phyloP scores from a whole-genome alignment of 2,329 filamentous ascomycete species.

The Colletotrichum chlorophyti region DNA sequence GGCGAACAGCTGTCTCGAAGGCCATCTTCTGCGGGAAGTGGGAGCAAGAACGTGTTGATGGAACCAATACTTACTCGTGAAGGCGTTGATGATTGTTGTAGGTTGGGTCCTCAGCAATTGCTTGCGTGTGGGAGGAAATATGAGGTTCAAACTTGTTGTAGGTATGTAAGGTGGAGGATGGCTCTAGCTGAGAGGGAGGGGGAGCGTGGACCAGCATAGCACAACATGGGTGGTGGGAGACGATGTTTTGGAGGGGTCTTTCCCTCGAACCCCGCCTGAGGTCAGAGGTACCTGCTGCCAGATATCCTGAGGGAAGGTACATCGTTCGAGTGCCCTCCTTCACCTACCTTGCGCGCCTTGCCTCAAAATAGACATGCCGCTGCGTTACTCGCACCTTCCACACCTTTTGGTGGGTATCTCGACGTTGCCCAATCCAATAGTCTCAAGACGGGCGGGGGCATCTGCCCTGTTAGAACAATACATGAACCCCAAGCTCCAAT shows the following conservation, averaged over 20 bases:
- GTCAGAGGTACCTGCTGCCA: slow-evolving; percentile 13
- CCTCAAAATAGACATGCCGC: no score
- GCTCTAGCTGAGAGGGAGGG: slow-evolving; percentile 6
- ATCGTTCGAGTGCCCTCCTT: slow-evolving; percentile 1
- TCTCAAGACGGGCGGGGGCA: slow-evolving; percentile 14
- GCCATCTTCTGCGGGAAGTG: slow-evolving; percentile 1
- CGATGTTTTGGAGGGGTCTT: slow-evolving; percentile 28
- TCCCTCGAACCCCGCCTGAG: slow-evolving; percentile 25
- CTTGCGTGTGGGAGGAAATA: slow-evolving; percentile 8
- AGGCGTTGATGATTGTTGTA: not conserved
- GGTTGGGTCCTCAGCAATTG: slow-evolving; percentile 7
- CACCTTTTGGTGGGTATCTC: slow-evolving; percentile 24
- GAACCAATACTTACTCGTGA: slow-evolving; percentile 12
- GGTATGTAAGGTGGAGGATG: not conserved
- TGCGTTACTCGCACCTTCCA: slow-evolving; percentile 19
- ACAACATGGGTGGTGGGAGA: slow-evolving; percentile 14
- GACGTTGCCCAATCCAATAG: slow-evolving; percentile 14
- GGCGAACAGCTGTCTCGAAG: slow-evolving; percentile 1
- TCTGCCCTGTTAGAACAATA: slow-evolving; percentile 23
- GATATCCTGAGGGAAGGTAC: slow-evolving; percentile 10
- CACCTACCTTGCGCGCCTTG: no score
- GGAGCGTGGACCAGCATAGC: not conserved
- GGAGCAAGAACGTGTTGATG: not conserved
- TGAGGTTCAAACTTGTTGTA: slow-evolving; percentile 11
- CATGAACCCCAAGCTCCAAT: slow-evolving; percentile 8